Base-by-base conservation (phyloP, 768 basidiomycete species). In the Pisolithus sp. region DNA sequence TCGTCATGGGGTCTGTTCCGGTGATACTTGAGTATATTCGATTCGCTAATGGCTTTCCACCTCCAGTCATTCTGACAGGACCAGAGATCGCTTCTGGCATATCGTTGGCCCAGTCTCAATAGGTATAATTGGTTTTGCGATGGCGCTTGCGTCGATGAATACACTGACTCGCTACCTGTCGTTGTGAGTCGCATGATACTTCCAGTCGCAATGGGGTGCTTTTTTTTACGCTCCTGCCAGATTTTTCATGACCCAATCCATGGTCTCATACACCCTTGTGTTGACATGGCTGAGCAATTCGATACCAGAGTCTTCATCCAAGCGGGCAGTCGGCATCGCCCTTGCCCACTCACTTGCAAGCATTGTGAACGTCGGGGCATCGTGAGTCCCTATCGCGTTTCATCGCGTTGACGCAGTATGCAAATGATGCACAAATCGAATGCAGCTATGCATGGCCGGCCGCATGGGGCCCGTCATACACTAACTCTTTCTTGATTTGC, bases 321-420 rank as follows among this genome's bases (percentile, higher is more conserved):
- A 93, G 67, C 82, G 91, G 7, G 87, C 90, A 9, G 84, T 91
- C n/a, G 85, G 83, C n/a, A 73, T 94, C 39, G 91, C 89, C 2
- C 67, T 87, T 50, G 79, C 91, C 61, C 91, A 90, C 64, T 80
- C 85, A 31, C 79, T 89, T 60, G 85, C 83, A 12, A 83, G 89
- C 59, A 73, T 89, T 7, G 92, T 91, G 0, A 93, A 93, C 69
- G 74, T 94, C 31, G 71, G 81, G 41, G 89, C 90, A 55, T 82
- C 88, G 73, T 92, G 71, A 71, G 81, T 80, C 23, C 58, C 51
- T 26, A 4, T 37, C 4, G 50, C 13, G 17, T 24, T 31, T 53
- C 20, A 2, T 37, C 4, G 50, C 13, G 17, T 24, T 31, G 30
- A 31, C 30, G 9, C 10, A 31, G 6, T 7, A 31, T 31, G 7